These are phyloP conservation scores for Magnusiomyces clavatus DNA, from an alignment of 1,139 yeast species.

Conservation along the genomic window DNA sequence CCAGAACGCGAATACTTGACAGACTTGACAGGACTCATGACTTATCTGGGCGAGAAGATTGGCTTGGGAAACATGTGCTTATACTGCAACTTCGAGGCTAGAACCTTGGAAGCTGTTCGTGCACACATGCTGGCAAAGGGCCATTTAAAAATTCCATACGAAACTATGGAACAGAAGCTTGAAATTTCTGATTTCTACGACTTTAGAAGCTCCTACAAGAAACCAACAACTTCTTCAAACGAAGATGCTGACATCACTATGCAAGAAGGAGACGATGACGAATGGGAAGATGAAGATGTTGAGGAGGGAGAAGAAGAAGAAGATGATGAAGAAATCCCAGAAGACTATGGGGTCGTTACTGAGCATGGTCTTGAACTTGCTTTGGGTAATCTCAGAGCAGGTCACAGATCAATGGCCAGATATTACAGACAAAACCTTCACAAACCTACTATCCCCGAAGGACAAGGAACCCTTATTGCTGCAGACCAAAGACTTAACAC, in stretches of 20 bases:
- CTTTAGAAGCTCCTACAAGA: slow-evolving; percentile 57
- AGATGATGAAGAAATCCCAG: slow-evolving; percentile 46
- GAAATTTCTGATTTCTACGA: slow-evolving; percentile 82
- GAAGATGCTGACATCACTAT: slow-evolving; percentile 7
- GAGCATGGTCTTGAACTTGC: slow-evolving; percentile 70
- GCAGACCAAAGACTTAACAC: slow-evolving; percentile 71
- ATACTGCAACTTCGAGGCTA: slow-evolving; percentile 77
- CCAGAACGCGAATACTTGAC: slow-evolving; percentile 71
- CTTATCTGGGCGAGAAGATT: slow-evolving; percentile 72
- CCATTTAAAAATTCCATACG: slow-evolving; percentile 87
- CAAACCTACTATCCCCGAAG: slow-evolving; percentile 74
- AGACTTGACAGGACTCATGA: slow-evolving; percentile 63
- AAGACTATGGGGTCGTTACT: slow-evolving; percentile 40
- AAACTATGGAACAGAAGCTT: slow-evolving; percentile 68
- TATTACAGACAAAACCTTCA: slow-evolving; percentile 79
- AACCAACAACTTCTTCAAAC: too few relatives aligned
- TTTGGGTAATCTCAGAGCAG: slow-evolving; percentile 81
- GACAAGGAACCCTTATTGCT: slow-evolving; percentile 89
- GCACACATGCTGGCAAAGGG: slow-evolving; percentile 83
- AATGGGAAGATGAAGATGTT: slow-evolving; percentile 35
- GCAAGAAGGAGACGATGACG: slow-evolving; percentile 37
- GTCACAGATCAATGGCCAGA: slow-evolving; percentile 81
- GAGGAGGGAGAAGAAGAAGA: slow-evolving; percentile 36
- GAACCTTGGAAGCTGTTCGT: slow-evolving; percentile 74
- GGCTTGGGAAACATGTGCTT: slow-evolving; percentile 83